Evolutionary conservation across 306 rosid genomes (phyloP), one percentile per base, ranked within the genome.

Genomic region (Quercus parvula): DNA sequence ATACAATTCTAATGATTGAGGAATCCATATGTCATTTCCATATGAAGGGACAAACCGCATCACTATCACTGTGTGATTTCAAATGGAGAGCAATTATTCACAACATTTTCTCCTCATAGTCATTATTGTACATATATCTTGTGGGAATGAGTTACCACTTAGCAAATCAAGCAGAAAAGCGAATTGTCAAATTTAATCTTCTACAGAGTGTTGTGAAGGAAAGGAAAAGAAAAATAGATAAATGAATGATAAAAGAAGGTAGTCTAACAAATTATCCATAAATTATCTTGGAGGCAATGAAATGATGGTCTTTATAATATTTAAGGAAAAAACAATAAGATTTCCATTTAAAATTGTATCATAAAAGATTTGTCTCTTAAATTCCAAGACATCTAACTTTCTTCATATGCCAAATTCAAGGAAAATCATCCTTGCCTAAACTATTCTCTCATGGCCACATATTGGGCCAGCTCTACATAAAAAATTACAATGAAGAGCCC

Each of bases 401-500:
- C 72, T 35, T 1, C 72, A 68, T 11, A n/a, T 35, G 54, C 72
- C 52, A n/a, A 68, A 19, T 35, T 68, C 52, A 68, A 35, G 69
- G 75, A 74, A 87, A 81, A 31, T 18, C 73, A 75, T 61, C 78
- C 82, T 77, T 74, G 51, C 86, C 78, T 54, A 73, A 77, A 70
- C 81, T 76, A 84, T 78, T 77, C 72, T 79, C 84, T 85, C 81
- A 79, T 77, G 75, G 84, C 89, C 85, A 62, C 77, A 79, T 57
- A 79, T 38, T 81, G 77, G 81, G 78, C 84, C 83, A 51, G 80
- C 81, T 86, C 86, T 84, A 74, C 67, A 71, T 64, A 71, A 74
- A 78, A 83, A 89, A 78, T 76, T 84, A 88, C 88, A 87, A 77
- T 79, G 64, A 79, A 84, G 82, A 77, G 38, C 76, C 78, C 63